Percentiles rank a stretch among this genome's conserved stretches.
phyloP scores from a whole-genome alignment of 371 early-diverging fungal genomes.

The Rhizopus microsporus region DNA sequence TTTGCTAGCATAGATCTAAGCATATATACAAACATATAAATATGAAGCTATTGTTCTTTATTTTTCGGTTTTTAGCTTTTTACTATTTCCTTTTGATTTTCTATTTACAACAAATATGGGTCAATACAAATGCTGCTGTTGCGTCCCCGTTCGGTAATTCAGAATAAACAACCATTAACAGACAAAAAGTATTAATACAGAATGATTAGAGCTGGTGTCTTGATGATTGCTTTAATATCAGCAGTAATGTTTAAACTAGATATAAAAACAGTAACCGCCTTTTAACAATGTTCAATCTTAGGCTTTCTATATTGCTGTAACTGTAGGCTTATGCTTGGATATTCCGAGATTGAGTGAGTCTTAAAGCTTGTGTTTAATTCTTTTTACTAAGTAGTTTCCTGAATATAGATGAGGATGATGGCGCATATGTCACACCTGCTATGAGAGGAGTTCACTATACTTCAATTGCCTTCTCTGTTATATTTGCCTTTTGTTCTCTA shows the following conservation, averaged over 20 bases:
- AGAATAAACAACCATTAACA: neutral
- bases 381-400: neutral
- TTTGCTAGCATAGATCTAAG: neutral
- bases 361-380: neutral
- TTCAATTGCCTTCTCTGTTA: constrained; percentile 19
- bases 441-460: constrained; percentile 20
- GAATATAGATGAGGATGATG: neutral
- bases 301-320: constrained; percentile 19
- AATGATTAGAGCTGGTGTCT: constrained; percentile 28
- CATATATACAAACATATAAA: neutral
- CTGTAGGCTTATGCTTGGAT: constrained; percentile 17
- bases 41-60: no score
- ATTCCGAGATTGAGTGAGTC: constrained; percentile 1
- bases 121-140: constrained; percentile 30
- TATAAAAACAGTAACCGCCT: neutral
- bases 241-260: constrained; percentile 13
- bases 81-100: neutral
- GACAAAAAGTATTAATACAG: neutral
- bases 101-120: constrained; percentile 18
- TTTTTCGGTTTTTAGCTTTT: constrained; percentile 1
- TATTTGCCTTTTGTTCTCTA: constrained; percentile 27
- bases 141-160: constrained; percentile 28
- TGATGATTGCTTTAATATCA: constrained; percentile 30
- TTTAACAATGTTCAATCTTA: constrained; percentile 5
- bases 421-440: neutral